Percentiles rank a stretch among this genome's conserved stretches.
phyloP scores from a whole-genome alignment of 1,139 yeast species.

The Meyerozyma guilliermondii region DNA sequence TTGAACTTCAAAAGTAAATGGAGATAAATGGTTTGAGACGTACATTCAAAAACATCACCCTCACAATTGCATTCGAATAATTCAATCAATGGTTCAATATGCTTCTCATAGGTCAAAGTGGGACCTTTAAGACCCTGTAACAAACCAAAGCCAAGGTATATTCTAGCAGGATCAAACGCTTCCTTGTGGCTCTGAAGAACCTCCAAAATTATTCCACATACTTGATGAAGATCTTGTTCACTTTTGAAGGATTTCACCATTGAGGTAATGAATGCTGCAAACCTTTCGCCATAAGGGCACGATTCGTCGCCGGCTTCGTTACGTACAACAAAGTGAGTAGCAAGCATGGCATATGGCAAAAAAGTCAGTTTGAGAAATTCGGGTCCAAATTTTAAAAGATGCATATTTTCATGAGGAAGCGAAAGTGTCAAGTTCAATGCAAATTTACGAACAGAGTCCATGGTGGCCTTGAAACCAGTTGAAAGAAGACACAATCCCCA shows the following conservation, averaged over 20 bases:
- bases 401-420: constrained; percentile 44
- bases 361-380: constrained; percentile 47
- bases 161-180: constrained; percentile 68
- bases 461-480: constrained; percentile 72
- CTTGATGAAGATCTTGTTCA: constrained; percentile 18
- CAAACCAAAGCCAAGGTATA: constrained; percentile 54
- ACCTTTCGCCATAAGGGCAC: constrained; percentile 57
- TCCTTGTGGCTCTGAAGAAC: constrained; percentile 45
- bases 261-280: constrained; percentile 44
- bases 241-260: constrained; percentile 34
- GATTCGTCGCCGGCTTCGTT: constrained; percentile 18
- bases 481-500: constrained; percentile 75
- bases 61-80: constrained; percentile 55
- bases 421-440: constrained; percentile 54
- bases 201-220: constrained; percentile 30
- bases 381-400: constrained; percentile 44
- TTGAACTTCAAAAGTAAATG: constrained; percentile 34
- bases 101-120: constrained; percentile 10
- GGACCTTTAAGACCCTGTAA: constrained; percentile 24
- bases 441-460: constrained; percentile 74
- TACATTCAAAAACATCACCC: constrained; percentile 49
- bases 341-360: constrained; percentile 62
- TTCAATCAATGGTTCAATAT: constrained; percentile 21
- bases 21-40: constrained; percentile 48
- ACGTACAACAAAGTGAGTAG: constrained; percentile 51